Evolutionary conservation across 169 alveolate genomes (phyloP), one percentile per base, ranked within the genome.

Genomic region (Plasmodium inui): DNA sequence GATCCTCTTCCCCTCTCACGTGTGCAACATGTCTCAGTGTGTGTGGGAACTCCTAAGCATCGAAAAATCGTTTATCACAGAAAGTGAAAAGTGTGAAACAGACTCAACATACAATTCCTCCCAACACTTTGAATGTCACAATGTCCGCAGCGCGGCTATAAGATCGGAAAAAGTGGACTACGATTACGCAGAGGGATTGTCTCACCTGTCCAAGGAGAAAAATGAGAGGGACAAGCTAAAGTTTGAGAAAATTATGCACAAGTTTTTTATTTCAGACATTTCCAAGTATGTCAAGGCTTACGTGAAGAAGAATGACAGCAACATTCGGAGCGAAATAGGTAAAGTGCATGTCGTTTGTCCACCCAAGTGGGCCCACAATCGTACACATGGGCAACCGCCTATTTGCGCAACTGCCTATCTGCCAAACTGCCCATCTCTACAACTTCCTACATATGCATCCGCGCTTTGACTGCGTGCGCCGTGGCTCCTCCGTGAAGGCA

Each of bases 41-140:
- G 93, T 85, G 46, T 85, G 93, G 93, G 93, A 85, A 85, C 70
- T 85, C 50, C 28, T 85, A 53, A 74, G 93, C 55, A 76, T 85
- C 14, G 93, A 85, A 34, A 85, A 76, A 37, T 85, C 93, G 55
- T 85, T 85, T 53, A 74, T 34, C 55, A 85, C 55, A 26, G 41
- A 73, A 74, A 12, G 73, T 30, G 85, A 85, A 39, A 74, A 46
- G 39, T 37, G 22, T 41, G 81, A 76, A 46, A 74, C 50, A 32
- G 37, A 85, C 39, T n/a, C 61, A 22, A 74, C 26, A 32, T 10
- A 85, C 39, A 44, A 74, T 19, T 28, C 55, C 50, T 74, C 73
- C 34, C 26, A 74, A 4, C 26, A 50, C 44, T 46, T 30, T 32
- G 81, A 74, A 85, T 85, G 22, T 22, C 53, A 74, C 67, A 44